Conservation (phyloP, 2,329 filamentous ascomycete species). For the Chalara sp. region DNA sequence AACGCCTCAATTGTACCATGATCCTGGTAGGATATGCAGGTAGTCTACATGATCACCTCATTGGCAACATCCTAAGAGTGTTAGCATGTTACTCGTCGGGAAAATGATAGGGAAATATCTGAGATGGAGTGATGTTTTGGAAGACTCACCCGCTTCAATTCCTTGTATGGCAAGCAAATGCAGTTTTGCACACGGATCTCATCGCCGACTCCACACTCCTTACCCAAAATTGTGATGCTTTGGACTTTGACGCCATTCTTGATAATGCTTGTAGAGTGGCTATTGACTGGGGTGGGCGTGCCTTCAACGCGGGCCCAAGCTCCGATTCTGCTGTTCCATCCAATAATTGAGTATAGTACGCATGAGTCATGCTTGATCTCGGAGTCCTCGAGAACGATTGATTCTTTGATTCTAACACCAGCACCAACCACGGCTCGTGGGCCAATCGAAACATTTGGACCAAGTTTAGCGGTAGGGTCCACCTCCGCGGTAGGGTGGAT, state of each 20-base stretch:
- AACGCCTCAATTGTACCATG: too few species aligned
- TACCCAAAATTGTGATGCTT: constrained; percentile 94
- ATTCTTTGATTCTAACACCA: constrained; percentile 89
- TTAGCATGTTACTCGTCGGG: constrained; percentile 20
- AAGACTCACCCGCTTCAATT: constrained; percentile 79
- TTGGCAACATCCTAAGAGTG: constrained; percentile 69
- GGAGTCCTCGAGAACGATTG: constrained; percentile 88
- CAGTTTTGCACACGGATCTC: constrained; percentile 97
- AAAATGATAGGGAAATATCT: neutral
- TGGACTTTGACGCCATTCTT: constrained; percentile 99
- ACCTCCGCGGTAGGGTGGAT: constrained; percentile 89
- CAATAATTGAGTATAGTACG: constrained; percentile 91
- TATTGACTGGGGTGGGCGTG: constrained; percentile 78
- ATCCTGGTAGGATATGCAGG: too few species aligned
- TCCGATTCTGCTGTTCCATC: constrained; percentile 91
- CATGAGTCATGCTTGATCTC: constrained; percentile 97
- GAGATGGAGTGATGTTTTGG: too few species aligned
- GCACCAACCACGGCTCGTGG: constrained; percentile 80
- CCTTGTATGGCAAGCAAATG: constrained; percentile 95
- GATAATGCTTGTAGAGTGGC: constrained; percentile 88
- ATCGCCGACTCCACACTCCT: constrained; percentile 90
- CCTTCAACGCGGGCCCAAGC: constrained; percentile 98
- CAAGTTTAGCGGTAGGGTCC: constrained; percentile 91
- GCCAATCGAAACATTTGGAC: constrained; percentile 93
- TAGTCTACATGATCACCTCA: constrained; percentile 80